Evolutionary conservation across 257 asterid genomes (phyloP).

Genomic region (Ilex aquifolium): DNA sequence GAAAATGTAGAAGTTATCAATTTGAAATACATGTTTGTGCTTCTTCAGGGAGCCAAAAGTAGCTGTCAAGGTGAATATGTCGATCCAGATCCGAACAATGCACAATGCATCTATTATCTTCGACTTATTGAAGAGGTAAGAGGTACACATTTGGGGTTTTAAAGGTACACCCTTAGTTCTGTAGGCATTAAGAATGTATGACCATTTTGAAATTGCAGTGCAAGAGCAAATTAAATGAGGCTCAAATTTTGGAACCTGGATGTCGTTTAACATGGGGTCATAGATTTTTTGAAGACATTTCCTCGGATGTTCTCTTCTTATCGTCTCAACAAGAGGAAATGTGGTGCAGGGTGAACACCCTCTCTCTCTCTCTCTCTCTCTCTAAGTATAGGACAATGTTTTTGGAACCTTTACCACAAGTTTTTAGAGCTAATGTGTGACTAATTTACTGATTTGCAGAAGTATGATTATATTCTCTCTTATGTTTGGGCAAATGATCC

Average conservation of each 20-base stretch:
- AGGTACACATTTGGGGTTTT: background rate
- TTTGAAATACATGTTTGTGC: background rate
- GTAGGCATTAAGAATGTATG: background rate
- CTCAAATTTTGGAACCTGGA: constrained; percentile 1
- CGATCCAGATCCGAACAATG: constrained; percentile 15
- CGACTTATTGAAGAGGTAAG: background rate
- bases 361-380: background rate
- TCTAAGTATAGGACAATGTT: background rate
- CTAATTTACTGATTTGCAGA: constrained; percentile 3
- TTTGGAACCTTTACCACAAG: background rate
- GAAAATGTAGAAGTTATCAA: background rate
- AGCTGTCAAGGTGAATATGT: constrained; percentile 13
- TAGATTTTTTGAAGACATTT: background rate
- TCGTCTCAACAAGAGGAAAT: background rate
- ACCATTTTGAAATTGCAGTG: background rate
- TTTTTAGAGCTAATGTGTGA: too few relatives aligned
- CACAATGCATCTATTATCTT: constrained; percentile 16
- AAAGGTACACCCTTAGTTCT: constrained; percentile 6
- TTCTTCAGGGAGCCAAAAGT: constrained; percentile 14
- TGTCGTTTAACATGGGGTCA: background rate
- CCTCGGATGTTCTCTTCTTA: background rate
- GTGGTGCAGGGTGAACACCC: background rate
- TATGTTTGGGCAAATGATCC: constrained; percentile 22
- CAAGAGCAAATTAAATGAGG: background rate
- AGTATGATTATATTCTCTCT: background rate